A percentile compares a stretch with the other conserved stretches of the same genome.
Evolutionary conservation across 2,329 filamentous ascomycete species (phyloP).

Genomic region (Sporothrix schenckii): DNA sequence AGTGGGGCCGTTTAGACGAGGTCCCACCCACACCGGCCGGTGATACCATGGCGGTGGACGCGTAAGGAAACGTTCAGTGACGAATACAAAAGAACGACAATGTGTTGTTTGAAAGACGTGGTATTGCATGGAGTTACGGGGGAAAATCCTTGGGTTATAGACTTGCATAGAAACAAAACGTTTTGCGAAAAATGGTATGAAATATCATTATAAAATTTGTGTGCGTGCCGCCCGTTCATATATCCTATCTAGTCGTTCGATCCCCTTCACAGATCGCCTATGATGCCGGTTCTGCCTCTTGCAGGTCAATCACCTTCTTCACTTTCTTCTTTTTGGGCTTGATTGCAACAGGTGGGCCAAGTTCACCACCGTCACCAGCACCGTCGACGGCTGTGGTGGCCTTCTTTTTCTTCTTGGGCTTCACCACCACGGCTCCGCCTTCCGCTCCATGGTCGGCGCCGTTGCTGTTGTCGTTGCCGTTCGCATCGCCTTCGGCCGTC

Average conservation of each 20-base stretch:
- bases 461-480: conserved; percentile 60
- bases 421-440: conserved; percentile 36
- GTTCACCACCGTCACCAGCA: conserved; percentile 27
- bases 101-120: neutral
- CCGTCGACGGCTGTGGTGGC: conserved; percentile 31
- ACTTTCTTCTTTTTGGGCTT: conserved; percentile 43
- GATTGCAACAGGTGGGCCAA: conserved; percentile 28
- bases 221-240: neutral
- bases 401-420: conserved; percentile 45
- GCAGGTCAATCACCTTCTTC: conserved; percentile 36
- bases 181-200: neutral
- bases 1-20: conserved; percentile 57
- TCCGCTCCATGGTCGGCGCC: conserved; percentile 45
- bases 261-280: neutral
- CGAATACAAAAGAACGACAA: neutral
- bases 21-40: conserved; percentile 38
- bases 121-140: conserved; percentile 12
- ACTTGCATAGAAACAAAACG: neutral
- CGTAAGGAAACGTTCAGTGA: neutral
- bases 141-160: too few relatives aligned
- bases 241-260: conserved; percentile 7
- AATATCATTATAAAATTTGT: neutral
- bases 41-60: conserved; percentile 6
- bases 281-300: conserved; percentile 22
- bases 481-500: conserved; percentile 67